Percentiles rank a stretch among this genome's conserved stretches.
phyloP scores from a whole-genome alignment of 164 flowering plant species.

The Macadamia integrifolia region DNA sequence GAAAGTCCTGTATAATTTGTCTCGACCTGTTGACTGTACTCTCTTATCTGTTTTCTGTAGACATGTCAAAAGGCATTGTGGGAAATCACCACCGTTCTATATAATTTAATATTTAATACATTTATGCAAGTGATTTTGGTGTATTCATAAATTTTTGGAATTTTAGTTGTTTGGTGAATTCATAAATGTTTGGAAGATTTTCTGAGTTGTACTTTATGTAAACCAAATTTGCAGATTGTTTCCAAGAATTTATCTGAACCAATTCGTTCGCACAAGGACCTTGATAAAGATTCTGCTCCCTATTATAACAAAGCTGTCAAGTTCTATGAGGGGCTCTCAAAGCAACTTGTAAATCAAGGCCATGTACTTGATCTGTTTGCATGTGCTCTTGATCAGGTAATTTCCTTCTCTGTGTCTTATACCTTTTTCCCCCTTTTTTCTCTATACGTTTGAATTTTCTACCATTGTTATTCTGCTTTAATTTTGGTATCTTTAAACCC shows the following conservation, averaged over 20 bases:
- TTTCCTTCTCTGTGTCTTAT: not conserved
- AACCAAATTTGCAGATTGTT: conserved; percentile 59
- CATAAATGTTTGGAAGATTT: not conserved
- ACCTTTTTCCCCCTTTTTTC: no score
- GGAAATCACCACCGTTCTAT: no score
- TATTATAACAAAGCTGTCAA: conserved; percentile 79
- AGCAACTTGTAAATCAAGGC: conserved; percentile 92
- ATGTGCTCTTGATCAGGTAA: conserved; percentile 96
- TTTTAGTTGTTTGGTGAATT: not conserved
- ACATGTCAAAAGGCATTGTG: no score
- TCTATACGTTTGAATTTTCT: no score
- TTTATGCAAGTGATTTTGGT: not conserved
- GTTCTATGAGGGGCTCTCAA: conserved; percentile 86
- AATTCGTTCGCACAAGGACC: conserved; percentile 95
- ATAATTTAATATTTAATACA: no score
- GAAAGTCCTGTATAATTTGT: no score
- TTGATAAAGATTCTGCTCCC: conserved; percentile 91
- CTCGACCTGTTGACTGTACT: no score
- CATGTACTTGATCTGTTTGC: conserved; percentile 95
- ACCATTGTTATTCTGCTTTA: no score
- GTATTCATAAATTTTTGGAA: not conserved
- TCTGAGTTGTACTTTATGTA: not conserved
- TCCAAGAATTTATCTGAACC: conserved; percentile 82
- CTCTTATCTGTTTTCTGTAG: no score
- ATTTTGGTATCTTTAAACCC: no score